Conservation (phyloP, 169 alveolate species). For the Cytauxzoon felis region DNA sequence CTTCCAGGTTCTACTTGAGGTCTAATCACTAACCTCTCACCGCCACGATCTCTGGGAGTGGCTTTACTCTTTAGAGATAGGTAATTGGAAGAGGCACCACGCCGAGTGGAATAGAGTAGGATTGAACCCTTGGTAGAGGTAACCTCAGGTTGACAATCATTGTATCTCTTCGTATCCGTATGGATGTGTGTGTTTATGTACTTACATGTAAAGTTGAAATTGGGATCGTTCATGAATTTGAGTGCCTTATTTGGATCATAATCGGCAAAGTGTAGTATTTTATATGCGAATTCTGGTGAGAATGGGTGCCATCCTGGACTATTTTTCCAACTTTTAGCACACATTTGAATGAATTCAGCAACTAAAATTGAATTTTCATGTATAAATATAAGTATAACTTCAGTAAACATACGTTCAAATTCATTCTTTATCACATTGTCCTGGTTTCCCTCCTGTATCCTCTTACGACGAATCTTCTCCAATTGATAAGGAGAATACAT, state of each 20-base stretch:
- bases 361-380: slow-evolving; percentile 1
- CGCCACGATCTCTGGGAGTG: too few species aligned
- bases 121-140: too few species aligned
- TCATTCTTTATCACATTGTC: slow-evolving; percentile 75
- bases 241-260: slow-evolving; percentile 81
- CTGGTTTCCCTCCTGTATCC: slow-evolving; percentile 69
- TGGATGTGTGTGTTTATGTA: too few species aligned
- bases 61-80: too few species aligned
- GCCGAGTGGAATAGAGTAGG: too few species aligned
- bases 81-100: too few species aligned
- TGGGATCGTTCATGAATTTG: slow-evolving; percentile 77
- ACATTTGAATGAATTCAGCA: slow-evolving; percentile 74
- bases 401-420: slow-evolving; percentile 59
- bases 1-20: too few species aligned
- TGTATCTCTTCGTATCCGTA: too few species aligned
- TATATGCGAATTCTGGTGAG: slow-evolving; percentile 83
- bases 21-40: too few species aligned
- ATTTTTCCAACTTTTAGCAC: slow-evolving; percentile 81
- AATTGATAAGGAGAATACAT: slow-evolving; percentile 80
- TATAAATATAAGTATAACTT: background rate
- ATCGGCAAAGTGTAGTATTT: slow-evolving; percentile 79
- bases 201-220: slow-evolving; percentile 71
- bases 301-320: slow-evolving; percentile 85
- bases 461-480: slow-evolving; percentile 69
- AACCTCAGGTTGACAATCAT: too few species aligned